Base-by-base conservation (phyloP, 306 rosid species). In the Coriaria nepalensis region DNA sequence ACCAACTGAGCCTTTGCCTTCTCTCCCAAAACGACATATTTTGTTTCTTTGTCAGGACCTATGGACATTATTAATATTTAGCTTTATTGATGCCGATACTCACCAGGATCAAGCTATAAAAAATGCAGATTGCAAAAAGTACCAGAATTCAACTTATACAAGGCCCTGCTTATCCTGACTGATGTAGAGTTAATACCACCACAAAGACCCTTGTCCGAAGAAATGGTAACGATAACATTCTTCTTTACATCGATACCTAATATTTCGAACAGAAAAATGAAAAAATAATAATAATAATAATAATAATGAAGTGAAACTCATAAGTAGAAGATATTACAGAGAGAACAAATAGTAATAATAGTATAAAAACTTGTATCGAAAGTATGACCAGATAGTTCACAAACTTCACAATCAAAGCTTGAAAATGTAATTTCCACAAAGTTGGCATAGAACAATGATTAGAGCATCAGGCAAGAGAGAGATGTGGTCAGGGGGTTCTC, bases 161-260 rank as follows among this genome's bases (percentile, higher is more conserved):
- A 6, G 14, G 13, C 77, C 81, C 78, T 92, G 98, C 98, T 92
- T 63, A 69, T 77, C 86, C 82, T 92, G 70, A 92, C 98, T 3
- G 94, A 63, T 15, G 98, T 92, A 46, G 98, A 92, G 65, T 92
- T 92, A 66, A 92, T 92, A 49, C 98, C 98, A 68, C 98, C 98
- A 55, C 98, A 92, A 4, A 92, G 86, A 65, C 98, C 98, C 67
- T 92, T 92, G 87, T 92, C 98, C 0, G 98, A 82, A 46, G 98
- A 85, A 67, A 92, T 8, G 15, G 98, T 85, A 50, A 92, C 65
- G 35, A 92, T 56, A 14, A 92, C 93, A 48, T 64, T 78, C 76
- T 79, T 92, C 83, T 85, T 85, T 35, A 73, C 94, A 53, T 68
- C 71, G 59, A 77, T 77, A 43, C 77, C 96, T 92, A 65, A 34